phyloP scores from a whole-genome alignment of 257 asterid genomes.

The Jacaranda copaia region DNA sequence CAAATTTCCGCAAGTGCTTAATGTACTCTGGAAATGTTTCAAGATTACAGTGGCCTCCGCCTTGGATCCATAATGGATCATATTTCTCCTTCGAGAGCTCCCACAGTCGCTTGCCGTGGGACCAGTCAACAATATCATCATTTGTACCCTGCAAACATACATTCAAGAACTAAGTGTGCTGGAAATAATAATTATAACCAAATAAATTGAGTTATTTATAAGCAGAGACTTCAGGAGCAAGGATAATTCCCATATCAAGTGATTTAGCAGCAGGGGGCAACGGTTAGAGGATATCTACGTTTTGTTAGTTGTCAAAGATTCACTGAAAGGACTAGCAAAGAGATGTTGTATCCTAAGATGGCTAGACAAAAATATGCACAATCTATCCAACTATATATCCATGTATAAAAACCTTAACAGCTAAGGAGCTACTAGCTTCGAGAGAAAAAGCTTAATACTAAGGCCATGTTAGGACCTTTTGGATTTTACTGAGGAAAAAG shows the following conservation, averaged over 20 bases:
- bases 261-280: not conserved
- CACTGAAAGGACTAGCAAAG: not conserved
- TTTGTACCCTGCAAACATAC: slow-evolving; percentile 69
- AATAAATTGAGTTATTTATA: not conserved
- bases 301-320: no score
- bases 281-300: no score
- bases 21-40: slow-evolving; percentile 95
- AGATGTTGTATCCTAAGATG: not conserved
- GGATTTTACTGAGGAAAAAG: no score
- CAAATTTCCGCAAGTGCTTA: slow-evolving; percentile 77
- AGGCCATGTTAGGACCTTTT: no score
- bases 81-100: slow-evolving; percentile 96
- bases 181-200: slow-evolving; percentile 12
- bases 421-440: not conserved
- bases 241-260: not conserved
- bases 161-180: slow-evolving; percentile 4
- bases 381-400: not conserved
- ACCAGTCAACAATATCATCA: slow-evolving; percentile 88
- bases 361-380: not conserved
- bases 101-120: slow-evolving; percentile 96
- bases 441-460: not conserved
- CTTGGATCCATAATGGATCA: slow-evolving; percentile 93
- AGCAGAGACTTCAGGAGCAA: not conserved
- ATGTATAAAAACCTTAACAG: not conserved
- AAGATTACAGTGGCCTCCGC: slow-evolving; percentile 98